phyloP scores from a whole-genome alignment of 768 basidiomycete genomes.

The Neoboletus magnificus region DNA sequence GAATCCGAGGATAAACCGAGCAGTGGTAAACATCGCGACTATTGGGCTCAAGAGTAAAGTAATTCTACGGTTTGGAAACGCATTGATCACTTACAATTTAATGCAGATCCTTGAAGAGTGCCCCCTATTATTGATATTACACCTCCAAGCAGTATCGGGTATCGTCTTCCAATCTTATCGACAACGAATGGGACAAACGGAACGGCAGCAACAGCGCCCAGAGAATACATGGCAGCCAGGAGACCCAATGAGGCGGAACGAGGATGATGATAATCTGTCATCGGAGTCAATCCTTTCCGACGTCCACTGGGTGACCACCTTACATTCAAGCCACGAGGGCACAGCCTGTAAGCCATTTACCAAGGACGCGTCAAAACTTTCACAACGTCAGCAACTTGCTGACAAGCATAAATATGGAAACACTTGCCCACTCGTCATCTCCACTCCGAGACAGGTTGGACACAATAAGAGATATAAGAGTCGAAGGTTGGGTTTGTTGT shows the following conservation, averaged over 20 bases:
- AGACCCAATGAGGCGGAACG: conserved; percentile 39
- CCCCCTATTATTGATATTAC: conserved; percentile 8
- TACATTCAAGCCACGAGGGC: conserved; percentile 53
- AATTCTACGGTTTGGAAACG: background rate
- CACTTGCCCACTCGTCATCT: conserved; percentile 18
- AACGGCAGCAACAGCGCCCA: conserved; percentile 54
- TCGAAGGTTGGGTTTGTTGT: conserved; percentile 57
- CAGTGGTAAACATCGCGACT: conserved; percentile 14
- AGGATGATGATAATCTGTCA: conserved; percentile 52
- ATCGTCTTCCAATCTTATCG: conserved; percentile 15
- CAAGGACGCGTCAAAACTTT: conserved; percentile 46
- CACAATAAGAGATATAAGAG: conserved; percentile 53
- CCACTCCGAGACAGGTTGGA: conserved; percentile 33
- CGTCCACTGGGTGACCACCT: conserved; percentile 6
- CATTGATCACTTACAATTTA: conserved; percentile 4
- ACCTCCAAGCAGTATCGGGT: conserved; percentile 14
- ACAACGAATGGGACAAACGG: conserved; percentile 33
- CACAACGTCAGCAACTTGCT: background rate
- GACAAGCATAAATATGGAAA: background rate
- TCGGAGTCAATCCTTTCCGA: background rate
- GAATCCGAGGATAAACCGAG: conserved; percentile 18
- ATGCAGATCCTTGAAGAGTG: conserved; percentile 16
- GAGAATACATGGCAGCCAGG: conserved; percentile 50
- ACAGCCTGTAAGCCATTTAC: conserved; percentile 62
- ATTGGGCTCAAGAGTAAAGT: background rate